Conservation (phyloP, 2,329 filamentous ascomycete genomes). For the Dichotomopilus funicola region DNA sequence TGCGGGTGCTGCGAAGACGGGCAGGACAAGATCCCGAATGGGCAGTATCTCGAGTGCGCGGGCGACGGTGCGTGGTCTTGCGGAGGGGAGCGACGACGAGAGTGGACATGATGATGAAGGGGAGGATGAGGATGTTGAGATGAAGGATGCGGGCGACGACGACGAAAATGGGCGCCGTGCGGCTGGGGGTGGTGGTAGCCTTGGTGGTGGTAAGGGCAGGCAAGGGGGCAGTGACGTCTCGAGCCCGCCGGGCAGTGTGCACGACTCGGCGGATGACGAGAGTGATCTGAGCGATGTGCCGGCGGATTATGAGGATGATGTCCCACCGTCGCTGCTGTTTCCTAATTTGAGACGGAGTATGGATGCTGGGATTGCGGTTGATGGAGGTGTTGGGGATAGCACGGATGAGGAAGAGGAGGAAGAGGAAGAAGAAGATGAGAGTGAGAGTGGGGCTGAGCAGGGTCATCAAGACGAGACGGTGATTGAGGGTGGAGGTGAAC, state of each 20-base stretch:
- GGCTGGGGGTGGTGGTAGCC: constrained; percentile 27
- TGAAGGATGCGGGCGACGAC: constrained; percentile 38
- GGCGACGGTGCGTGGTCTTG: constrained; percentile 25
- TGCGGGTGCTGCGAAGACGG: constrained; percentile 15
- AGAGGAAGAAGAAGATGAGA: constrained; percentile 20
- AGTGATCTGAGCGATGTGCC: constrained; percentile 63
- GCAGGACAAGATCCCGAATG: constrained; percentile 39
- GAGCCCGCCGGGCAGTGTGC: constrained; percentile 53
- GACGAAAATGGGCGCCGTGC: constrained; percentile 31
- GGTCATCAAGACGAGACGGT: constrained; percentile 23
- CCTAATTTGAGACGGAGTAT: constrained; percentile 40
- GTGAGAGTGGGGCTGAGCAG: constrained; percentile 14
- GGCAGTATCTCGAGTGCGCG: constrained; percentile 45
- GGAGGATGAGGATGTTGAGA: constrained; percentile 40
- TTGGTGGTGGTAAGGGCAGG: constrained; percentile 24
- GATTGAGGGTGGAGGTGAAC: constrained; percentile 14
- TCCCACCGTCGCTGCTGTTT: constrained; percentile 47
- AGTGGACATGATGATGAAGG: constrained; percentile 25
- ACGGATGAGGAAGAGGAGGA: constrained; percentile 20
- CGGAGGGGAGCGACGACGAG: constrained; percentile 3
- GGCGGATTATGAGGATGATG: constrained; percentile 51
- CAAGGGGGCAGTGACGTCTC: constrained; percentile 30
- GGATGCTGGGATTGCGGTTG: constrained; percentile 23
- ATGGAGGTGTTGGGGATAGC: constrained; percentile 21
- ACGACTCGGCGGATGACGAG: constrained; percentile 62